Base-by-base conservation (phyloP, 2,329 filamentous ascomycete genomes). In the Fonsecaea erecta region DNA sequence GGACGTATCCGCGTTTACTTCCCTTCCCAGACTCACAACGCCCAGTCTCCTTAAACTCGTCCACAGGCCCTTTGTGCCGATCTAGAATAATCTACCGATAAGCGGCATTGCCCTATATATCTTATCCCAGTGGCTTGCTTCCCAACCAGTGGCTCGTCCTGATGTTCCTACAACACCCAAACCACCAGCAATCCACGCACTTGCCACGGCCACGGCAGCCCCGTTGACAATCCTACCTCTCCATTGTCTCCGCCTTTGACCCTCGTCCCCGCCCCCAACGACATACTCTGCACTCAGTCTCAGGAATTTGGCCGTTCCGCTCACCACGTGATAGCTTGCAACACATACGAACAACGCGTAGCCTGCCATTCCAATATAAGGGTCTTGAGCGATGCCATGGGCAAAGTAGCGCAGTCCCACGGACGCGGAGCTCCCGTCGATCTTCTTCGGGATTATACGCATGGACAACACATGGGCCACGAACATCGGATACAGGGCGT, bases 361-460 rank as follows among this genome's bases (percentile, higher is more conserved):
- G 1, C 90, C 88, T 0, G 84, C 71, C 75, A 87, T 90, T n/a
- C 90, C 86, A 8, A 89, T 75, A 1, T 83, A 70, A 0, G 89
- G 88, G 72, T 91, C 89, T 14, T 86, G 84, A 32, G 90, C 88
- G 74, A 97, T 95, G 2, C 91, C 92, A 77, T 98, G 93, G 12
- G 89, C 87, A 7, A 97, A 88, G 75, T 91, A 98, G 12, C 87
- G 88, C 12, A 98, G 81, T 0, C 91, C 91, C 46, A 97, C 88
- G 60, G 94, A 89, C n/a, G 91, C 91, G 73, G 88, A 93, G 65
- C 93, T 92, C 6, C 93, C 93, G 60, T 96, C 91, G 52, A 92
- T 85, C 30, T 86, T 81, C 35, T 93, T 77, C 1, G 95, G 94
- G 28, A 96, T 81, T 2, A 87, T 78, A 35, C 94, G 86, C 76